Percentiles rank a stretch among this genome's conserved stretches.
phyloP scores from a whole-genome alignment of 2,329 filamentous ascomycete species.

The Nannizzia gypsea region DNA sequence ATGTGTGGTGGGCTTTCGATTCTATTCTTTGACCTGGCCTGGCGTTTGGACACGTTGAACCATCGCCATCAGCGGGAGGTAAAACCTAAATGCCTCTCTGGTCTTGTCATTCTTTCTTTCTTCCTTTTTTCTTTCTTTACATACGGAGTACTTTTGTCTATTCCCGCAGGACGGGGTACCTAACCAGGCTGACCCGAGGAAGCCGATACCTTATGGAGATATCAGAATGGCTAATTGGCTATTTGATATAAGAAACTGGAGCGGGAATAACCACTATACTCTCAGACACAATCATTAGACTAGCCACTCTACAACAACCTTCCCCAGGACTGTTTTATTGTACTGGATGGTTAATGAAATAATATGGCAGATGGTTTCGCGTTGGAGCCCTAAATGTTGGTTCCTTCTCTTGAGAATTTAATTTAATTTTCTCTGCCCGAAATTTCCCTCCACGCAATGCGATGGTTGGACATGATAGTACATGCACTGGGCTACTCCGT shows the following conservation, averaged over 20 bases:
- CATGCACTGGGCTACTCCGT: background rate
- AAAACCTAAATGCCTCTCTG: background rate
- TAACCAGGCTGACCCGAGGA: background rate
- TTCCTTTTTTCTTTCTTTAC: no score
- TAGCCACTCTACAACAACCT: background rate
- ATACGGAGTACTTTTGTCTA: background rate
- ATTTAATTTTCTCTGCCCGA: background rate
- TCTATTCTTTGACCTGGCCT: background rate
- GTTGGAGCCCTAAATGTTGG: background rate
- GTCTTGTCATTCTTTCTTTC: background rate
- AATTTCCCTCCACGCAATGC: background rate
- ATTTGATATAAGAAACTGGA: background rate
- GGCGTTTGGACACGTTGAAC: background rate
- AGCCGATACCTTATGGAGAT: background rate
- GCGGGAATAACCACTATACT: background rate
- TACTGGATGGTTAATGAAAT: background rate
- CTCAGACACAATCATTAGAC: background rate
- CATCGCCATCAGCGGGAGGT: background rate
- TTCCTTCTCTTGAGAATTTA: background rate
- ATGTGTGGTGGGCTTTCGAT: background rate
- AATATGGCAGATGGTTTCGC: background rate
- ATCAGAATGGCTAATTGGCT: background rate
- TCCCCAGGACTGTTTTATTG: background rate
- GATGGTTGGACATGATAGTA: background rate
- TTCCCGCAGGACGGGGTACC: background rate